These are phyloP conservation scores for Trypanosoma boissoni DNA, from an alignment of 208 protist species.

Conservation along the genomic window DNA sequence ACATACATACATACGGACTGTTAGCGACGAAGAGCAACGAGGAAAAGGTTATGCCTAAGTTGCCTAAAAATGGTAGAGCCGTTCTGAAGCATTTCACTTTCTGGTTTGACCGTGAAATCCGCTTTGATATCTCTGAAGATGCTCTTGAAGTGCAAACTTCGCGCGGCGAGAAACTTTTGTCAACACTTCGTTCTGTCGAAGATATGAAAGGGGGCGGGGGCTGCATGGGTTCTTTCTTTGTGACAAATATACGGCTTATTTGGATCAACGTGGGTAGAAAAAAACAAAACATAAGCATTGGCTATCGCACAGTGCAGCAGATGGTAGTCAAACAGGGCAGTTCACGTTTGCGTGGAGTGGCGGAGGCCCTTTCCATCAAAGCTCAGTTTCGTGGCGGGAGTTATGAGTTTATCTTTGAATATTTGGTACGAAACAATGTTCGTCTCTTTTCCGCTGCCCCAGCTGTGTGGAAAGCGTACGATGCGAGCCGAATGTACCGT, in stretches of 20 bases:
- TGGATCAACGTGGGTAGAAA: constrained; percentile 68
- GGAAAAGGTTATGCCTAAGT: constrained; percentile 4
- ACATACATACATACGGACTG: not conserved
- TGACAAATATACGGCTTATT: constrained; percentile 96
- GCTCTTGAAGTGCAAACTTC: constrained; percentile 53
- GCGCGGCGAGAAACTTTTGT: constrained; percentile 76
- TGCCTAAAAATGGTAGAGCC: not conserved
- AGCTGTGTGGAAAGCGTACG: constrained; percentile 91
- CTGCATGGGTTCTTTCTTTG: constrained; percentile 75
- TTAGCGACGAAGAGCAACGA: constrained; percentile 20
- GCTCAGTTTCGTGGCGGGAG: constrained; percentile 72
- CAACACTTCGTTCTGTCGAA: constrained; percentile 83
- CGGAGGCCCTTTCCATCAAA: constrained; percentile 88
- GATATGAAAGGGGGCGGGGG: constrained; percentile 97
- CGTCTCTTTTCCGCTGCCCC: constrained; percentile 85
- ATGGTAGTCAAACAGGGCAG: constrained; percentile 85
- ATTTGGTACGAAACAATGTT: constrained; percentile 36
- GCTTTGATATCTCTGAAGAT: constrained; percentile 77
- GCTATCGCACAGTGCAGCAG: constrained; percentile 85
- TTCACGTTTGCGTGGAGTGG: constrained; percentile 71
- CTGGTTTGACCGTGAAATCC: constrained; percentile 96
- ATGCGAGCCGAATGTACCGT: constrained; percentile 90
- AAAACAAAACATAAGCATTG: constrained; percentile 91
- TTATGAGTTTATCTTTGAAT: constrained; percentile 97
- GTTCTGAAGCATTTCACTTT: constrained; percentile 57